Evolutionary conservation across 192 early-diverging fungal species (phyloP).

Genomic region (Piromyces sp.): DNA sequence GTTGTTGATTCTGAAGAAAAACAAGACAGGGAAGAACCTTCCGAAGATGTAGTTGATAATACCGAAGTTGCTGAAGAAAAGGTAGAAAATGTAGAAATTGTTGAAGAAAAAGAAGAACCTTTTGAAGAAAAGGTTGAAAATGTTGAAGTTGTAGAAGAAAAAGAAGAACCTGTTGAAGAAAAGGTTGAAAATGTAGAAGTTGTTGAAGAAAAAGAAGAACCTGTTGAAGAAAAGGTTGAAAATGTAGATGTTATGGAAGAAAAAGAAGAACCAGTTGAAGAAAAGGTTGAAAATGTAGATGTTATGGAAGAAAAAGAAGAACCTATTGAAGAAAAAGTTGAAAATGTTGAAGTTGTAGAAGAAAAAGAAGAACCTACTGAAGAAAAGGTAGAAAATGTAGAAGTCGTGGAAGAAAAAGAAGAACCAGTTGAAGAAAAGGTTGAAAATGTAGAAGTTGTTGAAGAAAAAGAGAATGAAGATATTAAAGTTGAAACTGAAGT

Average conservation of each 20-base stretch:
- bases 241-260: neutral
- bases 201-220: neutral
- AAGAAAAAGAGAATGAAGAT: neutral
- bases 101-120: too few relatives aligned
- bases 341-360: neutral
- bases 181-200: neutral
- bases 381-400: too few relatives aligned
- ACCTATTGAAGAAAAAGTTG: neutral
- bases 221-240: neutral
- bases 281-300: neutral
- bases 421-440: neutral
- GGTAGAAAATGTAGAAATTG: too few relatives aligned
- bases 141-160: neutral
- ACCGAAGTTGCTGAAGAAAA: too few relatives aligned
- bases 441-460: neutral
- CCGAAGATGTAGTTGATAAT: too few relatives aligned
- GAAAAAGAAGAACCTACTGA: neutral
- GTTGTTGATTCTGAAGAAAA: too few relatives aligned
- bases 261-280: neutral
- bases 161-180: neutral
- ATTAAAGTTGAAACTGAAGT: neutral
- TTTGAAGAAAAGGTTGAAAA: too few relatives aligned
- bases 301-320: neutral
- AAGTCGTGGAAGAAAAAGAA: neutral
- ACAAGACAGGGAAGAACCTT: too few relatives aligned